Evolutionary conservation across 176 grass and related monocot genomes (phyloP).

Genomic region (Juncus inflexus): DNA sequence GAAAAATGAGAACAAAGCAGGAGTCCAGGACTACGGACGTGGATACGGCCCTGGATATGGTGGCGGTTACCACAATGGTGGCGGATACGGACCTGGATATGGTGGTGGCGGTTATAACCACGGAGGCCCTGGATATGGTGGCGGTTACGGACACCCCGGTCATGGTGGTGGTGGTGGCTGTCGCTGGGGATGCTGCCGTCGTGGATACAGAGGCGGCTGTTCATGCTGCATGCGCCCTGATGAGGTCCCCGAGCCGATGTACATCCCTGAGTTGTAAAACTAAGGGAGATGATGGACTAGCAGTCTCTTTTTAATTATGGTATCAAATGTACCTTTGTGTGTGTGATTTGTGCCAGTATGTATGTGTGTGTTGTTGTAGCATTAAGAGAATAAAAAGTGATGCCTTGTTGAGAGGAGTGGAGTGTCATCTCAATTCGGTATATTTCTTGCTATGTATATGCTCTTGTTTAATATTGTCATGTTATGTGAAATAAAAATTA

Average conservation of each 20-base stretch:
- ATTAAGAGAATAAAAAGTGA: no score
- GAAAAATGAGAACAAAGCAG: slow-evolving; percentile 17
- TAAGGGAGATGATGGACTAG: not conserved
- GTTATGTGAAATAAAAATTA: no score
- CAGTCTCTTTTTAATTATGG: no score
- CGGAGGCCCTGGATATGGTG: not conserved
- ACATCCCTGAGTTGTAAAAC: slow-evolving; percentile 33
- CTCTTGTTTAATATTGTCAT: no score
- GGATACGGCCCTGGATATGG: slow-evolving; percentile 21
- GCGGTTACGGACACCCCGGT: slow-evolving; percentile 26
- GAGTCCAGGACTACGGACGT: slow-evolving; percentile 17
- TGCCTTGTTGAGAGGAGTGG: no score
- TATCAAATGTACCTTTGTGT: no score
- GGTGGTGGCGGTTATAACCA: not conserved
- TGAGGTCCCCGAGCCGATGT: slow-evolving; percentile 57
- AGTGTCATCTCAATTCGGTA: no score
- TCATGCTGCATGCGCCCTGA: slow-evolving; percentile 47
- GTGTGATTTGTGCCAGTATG: no score
- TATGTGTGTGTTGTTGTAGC: no score
- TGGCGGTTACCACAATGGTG: slow-evolving; percentile 7
- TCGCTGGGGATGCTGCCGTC: slow-evolving; percentile 36
- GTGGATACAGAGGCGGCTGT: slow-evolving; percentile 40
- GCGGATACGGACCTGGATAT: slow-evolving; percentile 18
- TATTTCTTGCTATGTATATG: no score
- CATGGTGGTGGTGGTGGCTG: slow-evolving; percentile 25